Base-by-base conservation (phyloP, 1,139 yeast genomes). In the Nakaseomyces nivariensis region DNA sequence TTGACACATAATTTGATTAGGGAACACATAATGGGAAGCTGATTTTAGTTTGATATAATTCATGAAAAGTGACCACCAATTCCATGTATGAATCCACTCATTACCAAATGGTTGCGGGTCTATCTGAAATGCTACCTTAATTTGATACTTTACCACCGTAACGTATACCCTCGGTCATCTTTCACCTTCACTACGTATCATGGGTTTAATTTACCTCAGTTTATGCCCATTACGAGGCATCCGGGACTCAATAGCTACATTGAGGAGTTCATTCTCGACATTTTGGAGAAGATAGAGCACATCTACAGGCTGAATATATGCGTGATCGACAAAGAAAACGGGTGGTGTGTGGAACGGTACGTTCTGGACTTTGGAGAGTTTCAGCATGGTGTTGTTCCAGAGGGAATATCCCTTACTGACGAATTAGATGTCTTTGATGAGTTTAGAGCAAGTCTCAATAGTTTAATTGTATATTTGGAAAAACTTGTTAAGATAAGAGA, bases 361-460 rank as follows among this genome's bases (percentile, higher is more conserved):
- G 58, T 59, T 5, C 46, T 66, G 31, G 66, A 66, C 50, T 64
- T 65, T 48, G 56, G 61, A n/a, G 67, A 65, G 42, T 58, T 65
- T 41, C 53, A 57, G 45, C 64, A 61, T 47, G 45, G 52, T 7
- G 37, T 45, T 29, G 45, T 45, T 22, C 48, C 45, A 4, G 58
- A 55, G 29, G 53, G 52, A 13, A 48, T 49, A 11, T 52, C 50
- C 10, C 36, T 51, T 3, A 26, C 53, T 24, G 42, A 50, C 10
- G 65, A 63, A 48, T 44, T 54, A 8, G 60, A 61, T 29, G 61
- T 64, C 3, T 64, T 58, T 49, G 62, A 64, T 46, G 65, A 61
- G 48, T 59, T 62, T 33, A 51, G 67, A 45, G 59, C 67, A 3
- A 56, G 66, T 50, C 46, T 64, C 8, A 63, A 64, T 49, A 58